Conservation (phyloP, 2,329 filamentous ascomycete species). For the Apiospora rasikravindrae region DNA sequence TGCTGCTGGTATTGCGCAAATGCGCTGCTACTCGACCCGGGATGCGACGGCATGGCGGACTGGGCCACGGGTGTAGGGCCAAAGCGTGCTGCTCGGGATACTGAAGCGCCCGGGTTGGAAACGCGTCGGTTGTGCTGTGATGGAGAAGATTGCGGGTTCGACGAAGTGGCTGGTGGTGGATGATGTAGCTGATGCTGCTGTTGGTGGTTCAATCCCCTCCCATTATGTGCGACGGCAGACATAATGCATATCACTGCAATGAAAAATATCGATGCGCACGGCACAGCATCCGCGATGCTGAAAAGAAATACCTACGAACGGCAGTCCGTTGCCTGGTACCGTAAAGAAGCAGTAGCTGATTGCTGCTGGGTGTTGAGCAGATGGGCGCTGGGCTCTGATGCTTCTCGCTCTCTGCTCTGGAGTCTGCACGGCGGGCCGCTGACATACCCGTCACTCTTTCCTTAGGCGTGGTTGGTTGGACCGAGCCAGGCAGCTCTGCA, state of each 20-base stretch:
- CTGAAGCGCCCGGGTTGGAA: constrained; percentile 4
- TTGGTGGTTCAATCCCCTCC: constrained; percentile 14
- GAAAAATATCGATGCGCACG: constrained; percentile 2
- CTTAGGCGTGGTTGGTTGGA: constrained; percentile 9
- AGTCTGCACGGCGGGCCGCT: constrained; percentile 2
- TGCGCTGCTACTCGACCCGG: constrained; percentile 14
- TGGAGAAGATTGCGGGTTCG: not conserved
- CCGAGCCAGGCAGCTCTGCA: constrained; percentile 14
- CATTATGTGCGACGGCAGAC: constrained; percentile 9
- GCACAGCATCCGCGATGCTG: not conserved
- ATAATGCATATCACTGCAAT: constrained; percentile 15
- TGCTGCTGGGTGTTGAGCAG: not conserved
- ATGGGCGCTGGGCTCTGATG: not conserved
- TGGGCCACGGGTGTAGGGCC: not conserved
- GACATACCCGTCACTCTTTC: constrained; percentile 5
- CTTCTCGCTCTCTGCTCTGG: constrained; percentile 8
- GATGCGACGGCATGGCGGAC: constrained; percentile 13
- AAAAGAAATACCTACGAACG: not conserved
- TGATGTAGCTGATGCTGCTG: constrained; percentile 3
- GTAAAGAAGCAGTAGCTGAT: not conserved
- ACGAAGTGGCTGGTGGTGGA: not conserved
- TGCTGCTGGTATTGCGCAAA: constrained; percentile 3
- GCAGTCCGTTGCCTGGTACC: not conserved
- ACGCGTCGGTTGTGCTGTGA: constrained; percentile 12
- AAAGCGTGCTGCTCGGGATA: not conserved